Percentiles rank a stretch among this genome's conserved stretches.
Conservation (phyloP, 768 basidiomycete species). For the Leucocoprinus birnbaumii region DNA sequence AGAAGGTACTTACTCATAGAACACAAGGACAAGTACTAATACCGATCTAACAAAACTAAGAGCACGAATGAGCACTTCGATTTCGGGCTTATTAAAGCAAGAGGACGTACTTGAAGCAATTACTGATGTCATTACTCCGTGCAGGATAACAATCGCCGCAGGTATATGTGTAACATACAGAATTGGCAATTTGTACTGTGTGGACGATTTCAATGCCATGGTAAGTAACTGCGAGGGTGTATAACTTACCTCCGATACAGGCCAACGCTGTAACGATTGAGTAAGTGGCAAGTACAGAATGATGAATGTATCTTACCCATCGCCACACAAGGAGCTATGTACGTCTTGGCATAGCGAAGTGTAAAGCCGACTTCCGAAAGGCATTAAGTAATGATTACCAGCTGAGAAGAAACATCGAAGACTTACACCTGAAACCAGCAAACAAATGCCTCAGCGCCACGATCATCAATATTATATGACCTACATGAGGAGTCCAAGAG, state of each 20-base stretch:
- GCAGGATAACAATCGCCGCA: constrained; percentile 35
- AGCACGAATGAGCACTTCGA: background rate
- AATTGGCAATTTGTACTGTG: constrained; percentile 31
- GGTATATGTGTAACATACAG: constrained; percentile 35
- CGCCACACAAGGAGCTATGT: constrained; percentile 35
- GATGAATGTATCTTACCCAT: constrained; percentile 23
- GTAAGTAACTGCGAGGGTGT: background rate
- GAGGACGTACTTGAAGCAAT: constrained; percentile 31
- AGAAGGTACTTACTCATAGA: constrained; percentile 28
- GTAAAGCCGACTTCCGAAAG: constrained; percentile 27
- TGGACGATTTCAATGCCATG: background rate
- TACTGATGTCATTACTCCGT: constrained; percentile 33
- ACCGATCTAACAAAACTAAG: constrained; percentile 29
- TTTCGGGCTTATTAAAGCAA: background rate
- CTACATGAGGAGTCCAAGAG: constrained; percentile 30
- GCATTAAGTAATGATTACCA: background rate
- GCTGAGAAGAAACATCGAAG: background rate
- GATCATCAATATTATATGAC: constrained; percentile 6
- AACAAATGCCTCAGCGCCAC: background rate
- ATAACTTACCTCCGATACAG: constrained; percentile 29
- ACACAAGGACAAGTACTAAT: constrained; percentile 31
- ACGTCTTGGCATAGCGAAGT: constrained; percentile 28
- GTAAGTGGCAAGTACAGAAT: background rate
- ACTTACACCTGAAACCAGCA: constrained; percentile 9
- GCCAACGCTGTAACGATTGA: constrained; percentile 24